These are phyloP conservation scores for Aspergillus pseudoglaucus DNA, from an alignment of 2,329 filamentous ascomycete species.

Conservation along the genomic window DNA sequence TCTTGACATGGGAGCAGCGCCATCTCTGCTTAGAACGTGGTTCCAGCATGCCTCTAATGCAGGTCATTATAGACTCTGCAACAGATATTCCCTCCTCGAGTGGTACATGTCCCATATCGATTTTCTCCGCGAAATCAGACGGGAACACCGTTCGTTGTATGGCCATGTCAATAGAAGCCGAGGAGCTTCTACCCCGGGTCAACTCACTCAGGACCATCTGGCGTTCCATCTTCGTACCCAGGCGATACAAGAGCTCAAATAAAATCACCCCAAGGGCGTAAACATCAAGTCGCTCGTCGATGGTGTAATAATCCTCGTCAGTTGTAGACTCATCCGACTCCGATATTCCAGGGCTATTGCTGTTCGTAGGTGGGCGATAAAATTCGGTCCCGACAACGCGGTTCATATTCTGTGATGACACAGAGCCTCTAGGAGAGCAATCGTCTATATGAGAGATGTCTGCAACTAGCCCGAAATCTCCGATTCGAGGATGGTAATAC, in stretches of 20 bases:
- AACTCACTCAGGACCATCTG: constrained; percentile 37
- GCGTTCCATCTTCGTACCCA: constrained; percentile 47
- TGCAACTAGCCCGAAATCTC: constrained; percentile 61
- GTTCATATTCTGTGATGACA: constrained; percentile 18
- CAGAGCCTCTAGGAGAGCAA: constrained; percentile 11
- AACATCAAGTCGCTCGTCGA: constrained; percentile 53
- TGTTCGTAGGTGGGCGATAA: constrained; percentile 47
- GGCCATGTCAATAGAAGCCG: background rate
- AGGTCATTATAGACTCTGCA: constrained; percentile 28
- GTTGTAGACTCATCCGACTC: constrained; percentile 7
- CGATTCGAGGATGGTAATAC: constrained; percentile 55
- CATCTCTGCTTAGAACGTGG: constrained; percentile 30
- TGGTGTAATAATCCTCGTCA: constrained; percentile 14
- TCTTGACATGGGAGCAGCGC: constrained; percentile 31
- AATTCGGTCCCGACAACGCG: constrained; percentile 56
- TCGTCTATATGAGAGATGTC: constrained; percentile 42
- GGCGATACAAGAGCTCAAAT: constrained; percentile 54
- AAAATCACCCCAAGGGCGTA: constrained; percentile 57
- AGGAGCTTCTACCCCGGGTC: constrained; percentile 20
- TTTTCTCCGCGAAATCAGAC: constrained; percentile 30
- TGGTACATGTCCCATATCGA: constrained; percentile 24
- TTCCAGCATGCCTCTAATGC: constrained; percentile 39
- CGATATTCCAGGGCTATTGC: background rate
- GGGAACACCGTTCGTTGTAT: constrained; percentile 25
- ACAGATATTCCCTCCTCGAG: constrained; percentile 22